These are phyloP conservation scores for Trypanosoma lewisi DNA, from an alignment of 208 protist genomes.

Conservation along the genomic window DNA sequence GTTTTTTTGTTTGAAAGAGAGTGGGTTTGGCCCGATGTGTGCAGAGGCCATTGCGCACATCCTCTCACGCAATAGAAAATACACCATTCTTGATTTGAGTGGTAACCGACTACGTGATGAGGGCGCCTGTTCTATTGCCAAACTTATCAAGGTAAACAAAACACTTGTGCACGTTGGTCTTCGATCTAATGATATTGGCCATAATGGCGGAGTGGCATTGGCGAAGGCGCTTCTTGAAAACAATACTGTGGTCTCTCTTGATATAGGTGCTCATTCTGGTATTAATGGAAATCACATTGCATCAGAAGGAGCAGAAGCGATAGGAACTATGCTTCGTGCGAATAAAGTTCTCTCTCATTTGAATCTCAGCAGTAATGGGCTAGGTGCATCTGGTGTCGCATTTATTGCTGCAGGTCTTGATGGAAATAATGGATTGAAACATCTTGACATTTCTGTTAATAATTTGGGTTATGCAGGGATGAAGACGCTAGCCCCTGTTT, in stretches of 20 bases:
- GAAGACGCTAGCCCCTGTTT: constrained; percentile 46
- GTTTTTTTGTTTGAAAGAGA: constrained; percentile 87
- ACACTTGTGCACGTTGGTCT: constrained; percentile 85
- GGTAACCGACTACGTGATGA: constrained; percentile 90
- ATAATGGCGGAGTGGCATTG: constrained; percentile 69
- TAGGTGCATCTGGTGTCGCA: constrained; percentile 67
- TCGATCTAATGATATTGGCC: constrained; percentile 90
- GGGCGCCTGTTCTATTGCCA: constrained; percentile 75
- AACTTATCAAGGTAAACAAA: constrained; percentile 70
- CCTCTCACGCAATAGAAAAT: constrained; percentile 75
- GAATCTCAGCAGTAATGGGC: constrained; percentile 88
- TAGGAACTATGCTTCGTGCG: constrained; percentile 68
- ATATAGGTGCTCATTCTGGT: constrained; percentile 82
- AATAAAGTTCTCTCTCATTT: constrained; percentile 86
- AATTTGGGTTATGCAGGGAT: constrained; percentile 78
- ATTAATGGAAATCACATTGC: constrained; percentile 92
- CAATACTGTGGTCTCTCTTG: constrained; percentile 89
- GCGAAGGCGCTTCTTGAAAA: constrained; percentile 82
- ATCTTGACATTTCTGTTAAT: constrained; percentile 86
- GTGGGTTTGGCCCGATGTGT: constrained; percentile 70
- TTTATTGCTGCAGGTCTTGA: constrained; percentile 60
- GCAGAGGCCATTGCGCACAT: constrained; percentile 81
- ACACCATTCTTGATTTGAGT: constrained; percentile 88
- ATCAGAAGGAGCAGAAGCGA: constrained; percentile 67
- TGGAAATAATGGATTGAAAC: constrained; percentile 72